Base-by-base conservation (phyloP, 257 asterid genomes). In the Forsythia viridissima region DNA sequence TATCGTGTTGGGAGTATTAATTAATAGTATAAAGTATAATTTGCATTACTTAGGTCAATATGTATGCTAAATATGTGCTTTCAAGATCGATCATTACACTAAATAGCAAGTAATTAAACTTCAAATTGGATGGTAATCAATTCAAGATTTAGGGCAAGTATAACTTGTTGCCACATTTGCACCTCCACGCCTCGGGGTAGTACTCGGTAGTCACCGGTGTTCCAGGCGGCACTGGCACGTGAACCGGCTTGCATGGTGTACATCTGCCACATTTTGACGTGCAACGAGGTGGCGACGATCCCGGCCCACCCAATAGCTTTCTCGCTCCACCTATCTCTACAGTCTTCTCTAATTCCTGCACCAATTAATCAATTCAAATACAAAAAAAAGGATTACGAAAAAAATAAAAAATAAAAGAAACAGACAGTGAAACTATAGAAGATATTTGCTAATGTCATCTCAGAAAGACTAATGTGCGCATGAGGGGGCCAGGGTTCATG, bases 221-320 rank as follows among this genome's bases (percentile, higher is more conserved):
- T 13, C 94, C 90, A 0, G 92, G 90, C 3, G 90, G 92, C 80
- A 90, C 92, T 9, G 91, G 77, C 78, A 91, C 87, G 3, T 80
- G 97, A 55, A 88, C 90, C 16, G 97, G 90, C 51, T 44, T 78
- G 75, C 97, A 91, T 16, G 94, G 97, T 8, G 75, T 83, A 82
- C 97, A 91, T n/a, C 76, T 44, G 21, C 89, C 89, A 61, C 94
- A 90, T 79, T 86, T 90, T 7, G 87, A 84, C 3, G 13, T 61
- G 81, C 96, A 91, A 36, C 87, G 88, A 6, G 94, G 96, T 1
- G 94, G 96, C 2, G 82, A 87, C 6, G 94, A 90, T 1, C 96
- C 94, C 0, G 81, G 91, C 2, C 90, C 89, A 0, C 89, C 87
- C 61, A 89, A 80, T 4, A 88, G 73, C 77, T 87, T 83, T 84